Evolutionary conservation across 2,329 filamentous ascomycete species (phyloP).

Genomic region (Leptodontidium sp.): DNA sequence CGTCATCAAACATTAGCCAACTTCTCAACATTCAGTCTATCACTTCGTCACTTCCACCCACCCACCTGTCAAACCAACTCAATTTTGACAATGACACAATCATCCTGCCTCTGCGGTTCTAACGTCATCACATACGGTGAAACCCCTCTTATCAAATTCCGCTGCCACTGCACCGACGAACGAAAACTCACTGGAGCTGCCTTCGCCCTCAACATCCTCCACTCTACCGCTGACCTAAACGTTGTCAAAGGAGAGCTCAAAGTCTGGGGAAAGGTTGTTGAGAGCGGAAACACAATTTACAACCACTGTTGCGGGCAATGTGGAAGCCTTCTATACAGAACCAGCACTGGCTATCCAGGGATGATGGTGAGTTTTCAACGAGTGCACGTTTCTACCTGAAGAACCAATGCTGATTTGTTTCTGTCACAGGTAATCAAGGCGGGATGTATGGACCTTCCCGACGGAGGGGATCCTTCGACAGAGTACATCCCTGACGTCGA

Average conservation of each 20-base stretch:
- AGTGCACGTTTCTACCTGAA: background rate
- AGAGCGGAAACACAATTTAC: constrained; percentile 36
- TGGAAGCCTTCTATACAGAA: constrained; percentile 23
- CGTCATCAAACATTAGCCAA: too few species aligned
- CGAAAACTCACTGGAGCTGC: constrained; percentile 38
- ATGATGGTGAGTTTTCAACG: background rate
- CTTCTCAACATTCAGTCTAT: background rate
- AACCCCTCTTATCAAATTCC: constrained; percentile 32
- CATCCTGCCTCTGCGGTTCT: constrained; percentile 37
- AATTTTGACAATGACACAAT: constrained; percentile 30
- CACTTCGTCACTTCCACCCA: background rate
- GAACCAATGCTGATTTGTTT: background rate
- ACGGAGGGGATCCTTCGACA: constrained; percentile 26
- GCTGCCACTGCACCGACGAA: constrained; percentile 39
- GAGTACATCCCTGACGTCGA: constrained; percentile 38
- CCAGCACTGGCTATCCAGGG: background rate
- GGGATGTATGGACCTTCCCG: constrained; percentile 36
- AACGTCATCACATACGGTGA: constrained; percentile 33
- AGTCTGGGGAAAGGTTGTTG: constrained; percentile 29
- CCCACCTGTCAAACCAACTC: background rate
- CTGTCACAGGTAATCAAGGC: constrained; percentile 32
- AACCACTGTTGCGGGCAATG: constrained; percentile 31
- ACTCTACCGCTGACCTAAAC: constrained; percentile 23
- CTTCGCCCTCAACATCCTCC: constrained; percentile 37
- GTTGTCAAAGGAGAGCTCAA: constrained; percentile 33